Evolutionary conservation across 441 rosid genomes (phyloP), one percentile per base, ranked within the genome.

Genomic region (Monsonia emarginata): DNA sequence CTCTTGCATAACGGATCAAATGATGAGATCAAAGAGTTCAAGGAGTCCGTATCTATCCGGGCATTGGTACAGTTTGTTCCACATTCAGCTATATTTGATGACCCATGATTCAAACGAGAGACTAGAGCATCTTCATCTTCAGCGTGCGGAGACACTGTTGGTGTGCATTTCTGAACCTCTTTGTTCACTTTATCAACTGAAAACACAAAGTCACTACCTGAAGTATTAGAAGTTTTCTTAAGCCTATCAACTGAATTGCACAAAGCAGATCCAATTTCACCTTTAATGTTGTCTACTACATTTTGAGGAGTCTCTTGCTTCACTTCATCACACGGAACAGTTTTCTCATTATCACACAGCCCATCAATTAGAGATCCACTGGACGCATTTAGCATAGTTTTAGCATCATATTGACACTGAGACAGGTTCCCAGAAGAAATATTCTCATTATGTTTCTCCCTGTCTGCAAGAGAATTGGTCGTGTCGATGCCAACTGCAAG

Each of bases 361-460:
- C 8, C 10, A 42, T 44, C 50, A 32, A n/a, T n/a, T n/a, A n/a
- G n/a, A n/a, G n/a, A n/a, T n/a, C n/a, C n/a, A n/a, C n/a, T n/a
- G n/a, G n/a, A n/a, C n/a, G 19, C 54, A 63, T 54, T n/a, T n/a
- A n/a, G 68, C 69, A 60, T 28, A 8, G 71, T 72, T 65, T 75
- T 78, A 8, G 38, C 50, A 42, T 42, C 64, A 64, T 70, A 42
- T 63, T 71, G 76, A 75, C 70, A 71, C 71, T 60, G 75, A 72
- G 78, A 74, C 31, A 60, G 56, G 52, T 71, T 60, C 11, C 64
- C 16, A 65, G 28, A 65, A 56, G 73, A 65, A 59, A 54, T 26
- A 56, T 31, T 72, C 68, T 78, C 78, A 42, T 46, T 50, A 54
- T 69, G 81, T 69, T 66, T 61, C 75, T 69, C 80, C 25, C 5